A percentile compares a stretch with the other conserved stretches of the same genome.
Conservation (phyloP, 2,329 filamentous ascomycete genomes). For the Phaeosphaeria sp. region DNA sequence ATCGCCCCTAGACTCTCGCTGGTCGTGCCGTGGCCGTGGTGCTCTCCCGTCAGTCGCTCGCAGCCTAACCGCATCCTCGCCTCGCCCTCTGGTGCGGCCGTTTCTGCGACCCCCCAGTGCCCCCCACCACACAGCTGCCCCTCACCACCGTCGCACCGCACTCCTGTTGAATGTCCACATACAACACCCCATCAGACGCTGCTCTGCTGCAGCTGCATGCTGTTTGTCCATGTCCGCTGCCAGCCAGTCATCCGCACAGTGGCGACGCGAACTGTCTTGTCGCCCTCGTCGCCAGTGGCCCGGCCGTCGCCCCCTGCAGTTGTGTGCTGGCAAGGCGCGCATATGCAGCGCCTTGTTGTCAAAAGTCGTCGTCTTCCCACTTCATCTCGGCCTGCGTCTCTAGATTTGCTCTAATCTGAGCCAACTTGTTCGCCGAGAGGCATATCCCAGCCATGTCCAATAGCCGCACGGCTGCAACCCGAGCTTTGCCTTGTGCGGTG, state of each 20-base stretch:
- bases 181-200: conserved; percentile 12
- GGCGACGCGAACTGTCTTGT: conserved; percentile 11
- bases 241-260: conserved; percentile 25
- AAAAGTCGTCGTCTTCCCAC: conserved; percentile 37
- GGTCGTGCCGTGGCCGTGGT: conserved; percentile 2
- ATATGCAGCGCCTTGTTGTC: conserved; percentile 35
- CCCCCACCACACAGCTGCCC: conserved; percentile 3
- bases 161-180: conserved; percentile 3
- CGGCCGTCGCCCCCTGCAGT: conserved; percentile 18
- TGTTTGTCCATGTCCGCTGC: neutral
- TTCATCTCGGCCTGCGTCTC: conserved; percentile 34
- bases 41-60: neutral
- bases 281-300: conserved; percentile 32
- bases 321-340: conserved; percentile 38
- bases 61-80: neutral
- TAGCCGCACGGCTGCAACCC: conserved; percentile 21
- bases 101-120: conserved; percentile 29
- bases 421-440: conserved; percentile 6
- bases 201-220: conserved; percentile 11
- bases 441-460: conserved; percentile 20
- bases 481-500: conserved; percentile 28
- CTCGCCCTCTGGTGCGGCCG: conserved; percentile 9
- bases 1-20: conserved; percentile 18
- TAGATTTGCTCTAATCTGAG: conserved; percentile 17
- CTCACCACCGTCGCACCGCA: conserved; percentile 5